Percentiles rank a stretch among this genome's conserved stretches.
phyloP scores from a whole-genome alignment of 2,329 filamentous ascomycete genomes.

The Colletotrichum abscissum region DNA sequence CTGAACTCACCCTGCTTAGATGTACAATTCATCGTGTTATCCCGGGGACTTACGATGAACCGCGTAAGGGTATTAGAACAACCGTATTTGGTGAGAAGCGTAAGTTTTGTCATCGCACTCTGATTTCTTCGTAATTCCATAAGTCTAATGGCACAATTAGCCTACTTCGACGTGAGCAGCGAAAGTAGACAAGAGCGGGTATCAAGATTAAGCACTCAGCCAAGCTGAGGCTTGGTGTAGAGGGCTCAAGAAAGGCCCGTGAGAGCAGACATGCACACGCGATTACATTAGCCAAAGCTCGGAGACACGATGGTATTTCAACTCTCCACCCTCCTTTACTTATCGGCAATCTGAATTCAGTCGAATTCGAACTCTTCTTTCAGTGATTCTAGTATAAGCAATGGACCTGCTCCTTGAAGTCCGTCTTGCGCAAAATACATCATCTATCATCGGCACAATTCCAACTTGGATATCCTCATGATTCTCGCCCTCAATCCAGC shows the following conservation, averaged over 20 bases:
- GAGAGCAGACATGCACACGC: too few species aligned
- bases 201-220: neutral
- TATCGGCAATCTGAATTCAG: too few species aligned
- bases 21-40: constrained; percentile 54
- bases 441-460: too few species aligned
- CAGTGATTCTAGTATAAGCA: too few species aligned
- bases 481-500: too few species aligned
- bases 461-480: too few species aligned
- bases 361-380: too few species aligned
- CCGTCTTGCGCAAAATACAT: too few species aligned
- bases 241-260: too few species aligned
- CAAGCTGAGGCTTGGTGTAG: neutral
- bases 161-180: constrained; percentile 46
- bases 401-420: too few species aligned
- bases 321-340: too few species aligned
- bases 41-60: constrained; percentile 51
- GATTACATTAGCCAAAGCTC: too few species aligned
- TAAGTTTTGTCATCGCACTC: constrained; percentile 41
- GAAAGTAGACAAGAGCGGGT: constrained; percentile 39
- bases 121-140: neutral
- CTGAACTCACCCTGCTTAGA: constrained; percentile 35
- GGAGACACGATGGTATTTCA: neutral
- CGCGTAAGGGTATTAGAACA: constrained; percentile 51
- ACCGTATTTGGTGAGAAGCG: constrained; percentile 58
- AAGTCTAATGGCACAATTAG: constrained; percentile 33